Percentiles rank a stretch among this genome's conserved stretches.
Conservation (phyloP, 768 basidiomycete genomes). For the Termitomyces sp. region DNA sequence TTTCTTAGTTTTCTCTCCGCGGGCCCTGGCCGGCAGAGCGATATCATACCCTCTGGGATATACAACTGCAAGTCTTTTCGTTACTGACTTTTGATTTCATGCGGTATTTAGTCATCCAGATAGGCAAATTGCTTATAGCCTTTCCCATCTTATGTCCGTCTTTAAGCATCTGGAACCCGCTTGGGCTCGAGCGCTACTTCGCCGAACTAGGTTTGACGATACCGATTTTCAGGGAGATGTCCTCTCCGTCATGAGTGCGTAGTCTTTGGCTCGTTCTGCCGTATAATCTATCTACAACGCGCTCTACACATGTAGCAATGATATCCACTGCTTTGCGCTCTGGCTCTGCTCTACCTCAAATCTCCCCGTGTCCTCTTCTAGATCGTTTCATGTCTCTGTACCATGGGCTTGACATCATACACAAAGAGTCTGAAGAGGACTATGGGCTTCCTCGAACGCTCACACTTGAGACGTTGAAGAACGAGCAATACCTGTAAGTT, state of each 20-base stretch:
- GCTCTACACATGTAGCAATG: conserved; percentile 45
- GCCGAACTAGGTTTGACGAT: conserved; percentile 71
- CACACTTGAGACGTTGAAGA: conserved; percentile 68
- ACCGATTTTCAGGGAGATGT: conserved; percentile 83
- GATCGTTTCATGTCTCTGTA: conserved; percentile 44
- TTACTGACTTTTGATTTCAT: background rate
- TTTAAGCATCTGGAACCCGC: conserved; percentile 68
- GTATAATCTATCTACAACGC: background rate
- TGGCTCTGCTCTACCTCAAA: conserved; percentile 76
- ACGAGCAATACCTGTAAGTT: conserved; percentile 77
- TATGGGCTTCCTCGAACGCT: conserved; percentile 69
- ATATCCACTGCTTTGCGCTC: conserved; percentile 73
- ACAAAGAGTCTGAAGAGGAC: conserved; percentile 69
- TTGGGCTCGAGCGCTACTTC: conserved; percentile 76
- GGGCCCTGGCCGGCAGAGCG: conserved; percentile 81
- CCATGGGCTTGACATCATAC: conserved; percentile 64
- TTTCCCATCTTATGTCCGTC: conserved; percentile 74
- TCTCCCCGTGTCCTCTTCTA: conserved; percentile 72
- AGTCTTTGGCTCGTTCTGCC: background rate
- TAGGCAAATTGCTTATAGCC: conserved; percentile 64
- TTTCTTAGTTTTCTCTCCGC: conserved; percentile 61
- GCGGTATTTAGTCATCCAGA: background rate
- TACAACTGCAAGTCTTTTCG: conserved; percentile 52
- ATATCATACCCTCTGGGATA: conserved; percentile 64
- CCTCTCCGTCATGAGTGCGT: conserved; percentile 73